Evolutionary conservation across 305 asterid species (phyloP), one percentile per base, ranked within the genome.

Genomic region (Striga hermonthica): DNA sequence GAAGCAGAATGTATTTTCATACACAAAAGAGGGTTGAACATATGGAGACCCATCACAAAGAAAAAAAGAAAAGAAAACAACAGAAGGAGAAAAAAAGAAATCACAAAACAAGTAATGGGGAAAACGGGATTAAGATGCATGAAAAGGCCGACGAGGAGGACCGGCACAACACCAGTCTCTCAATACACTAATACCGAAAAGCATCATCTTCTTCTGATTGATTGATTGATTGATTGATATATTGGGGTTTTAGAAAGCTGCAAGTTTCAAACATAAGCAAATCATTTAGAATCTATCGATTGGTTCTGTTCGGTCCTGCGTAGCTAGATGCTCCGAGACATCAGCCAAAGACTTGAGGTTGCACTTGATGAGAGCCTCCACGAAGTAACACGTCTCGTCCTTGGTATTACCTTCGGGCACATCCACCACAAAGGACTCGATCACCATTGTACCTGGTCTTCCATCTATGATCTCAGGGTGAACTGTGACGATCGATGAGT

Each of bases 261-360:
- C 15, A 15, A 0, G 11, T 15, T 31, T 49, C 55, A n/a, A 12
- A 22, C 31, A 22, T 22, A 38, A 14, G 4, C 48, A 35, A 12
- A 35, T 44, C 66, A 39, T 63, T 84, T 82, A 79, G 44, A 73
- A 75, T 72, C 84, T 72, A 56, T 76, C 82, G 14, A 84, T 80
- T 10, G 89, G 81, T 71, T 77, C 90, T 13, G 78, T 70, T 49
- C 83, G 76, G 35, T 80, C 94, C 77, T 84, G 96, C 65, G 75
- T 68, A 0, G 95, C 89, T 66, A 84, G 74, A 68, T 76, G 86
- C 85, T 89, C 95, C 0, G 90, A 89, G 13, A 89, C 93, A 67
- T 89, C 96, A 36, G 95, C 87, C 53, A 86, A 81, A 6, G 96
- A 89, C 79, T 89, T 86, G 50, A 86, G 96, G 79, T 86, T 89